Conservation (phyloP, 306 rosid species). For the Cicer cuneatum region DNA sequence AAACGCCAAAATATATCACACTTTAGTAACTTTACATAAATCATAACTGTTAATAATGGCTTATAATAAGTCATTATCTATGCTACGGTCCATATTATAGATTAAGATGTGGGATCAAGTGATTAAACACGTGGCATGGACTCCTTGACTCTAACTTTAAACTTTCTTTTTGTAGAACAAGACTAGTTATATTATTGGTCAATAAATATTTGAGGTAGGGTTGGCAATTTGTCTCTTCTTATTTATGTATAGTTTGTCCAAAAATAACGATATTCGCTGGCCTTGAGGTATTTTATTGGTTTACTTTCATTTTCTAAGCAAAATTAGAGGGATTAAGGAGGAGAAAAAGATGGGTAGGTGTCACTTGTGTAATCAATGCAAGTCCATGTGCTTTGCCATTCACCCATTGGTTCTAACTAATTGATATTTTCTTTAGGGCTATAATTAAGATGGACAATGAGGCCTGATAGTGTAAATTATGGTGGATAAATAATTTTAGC, state of each 20-base stretch:
- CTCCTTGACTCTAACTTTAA: neutral
- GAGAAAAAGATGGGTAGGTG: conserved; percentile 29
- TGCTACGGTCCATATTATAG: conserved; percentile 38
- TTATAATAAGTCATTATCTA: conserved; percentile 43
- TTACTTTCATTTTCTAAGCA: conserved; percentile 30
- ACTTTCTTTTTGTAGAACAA: conserved; percentile 22
- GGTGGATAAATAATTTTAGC: too few species aligned
- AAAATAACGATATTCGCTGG: conserved; percentile 1
- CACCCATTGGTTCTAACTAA: neutral
- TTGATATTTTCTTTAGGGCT: neutral
- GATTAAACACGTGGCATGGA: conserved; percentile 48
- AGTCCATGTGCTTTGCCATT: conserved; percentile 5
- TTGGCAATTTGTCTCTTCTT: conserved; percentile 20
- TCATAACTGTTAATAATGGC: conserved; percentile 32
- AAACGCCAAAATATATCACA: conserved; percentile 35
- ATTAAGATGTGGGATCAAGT: conserved; percentile 40
- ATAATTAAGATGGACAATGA: too few species aligned
- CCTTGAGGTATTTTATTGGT: conserved; percentile 38
- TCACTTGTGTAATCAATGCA: conserved; percentile 19
- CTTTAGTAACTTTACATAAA: conserved; percentile 41
- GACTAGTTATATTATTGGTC: conserved; percentile 42
- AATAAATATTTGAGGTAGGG: conserved; percentile 42
- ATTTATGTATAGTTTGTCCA: conserved; percentile 35
- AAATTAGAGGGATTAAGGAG: neutral
- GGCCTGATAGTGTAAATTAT: too few species aligned